phyloP scores from a whole-genome alignment of 805 yeast genomes.

The Metschnikowia corniflorae region DNA sequence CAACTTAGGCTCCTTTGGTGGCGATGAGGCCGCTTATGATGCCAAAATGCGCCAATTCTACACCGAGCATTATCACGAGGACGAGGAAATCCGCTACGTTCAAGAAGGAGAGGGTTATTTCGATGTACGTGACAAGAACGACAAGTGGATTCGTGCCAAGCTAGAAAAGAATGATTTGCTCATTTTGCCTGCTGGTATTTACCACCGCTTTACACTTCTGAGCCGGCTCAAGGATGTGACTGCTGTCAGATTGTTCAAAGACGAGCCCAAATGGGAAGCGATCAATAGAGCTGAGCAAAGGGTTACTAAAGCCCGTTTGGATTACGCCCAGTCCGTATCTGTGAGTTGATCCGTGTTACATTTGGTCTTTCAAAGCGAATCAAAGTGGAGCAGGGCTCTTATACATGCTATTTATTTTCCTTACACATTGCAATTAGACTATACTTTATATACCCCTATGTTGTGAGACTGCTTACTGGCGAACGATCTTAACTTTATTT shows the following conservation, averaged over 20 bases:
- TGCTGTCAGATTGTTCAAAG: slow-evolving; percentile 83
- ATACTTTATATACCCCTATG: no score
- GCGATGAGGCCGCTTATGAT: slow-evolving; percentile 51
- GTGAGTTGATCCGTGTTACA: slow-evolving; percentile 17
- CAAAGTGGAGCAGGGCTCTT: no score
- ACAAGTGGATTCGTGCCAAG: slow-evolving; percentile 73
- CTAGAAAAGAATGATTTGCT: slow-evolving; percentile 63
- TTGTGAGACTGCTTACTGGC: slow-evolving; percentile 22
- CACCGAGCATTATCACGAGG: slow-evolving; percentile 90
- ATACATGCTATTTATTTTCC: no score
- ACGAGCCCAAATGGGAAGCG: slow-evolving; percentile 96
- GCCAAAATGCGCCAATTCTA: slow-evolving; percentile 68
- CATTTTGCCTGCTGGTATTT: slow-evolving; percentile 87
- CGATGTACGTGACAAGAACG: slow-evolving; percentile 67
- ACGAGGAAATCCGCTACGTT: slow-evolving; percentile 91
- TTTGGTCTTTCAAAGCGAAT: background rate
- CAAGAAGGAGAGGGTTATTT: slow-evolving; percentile 89
- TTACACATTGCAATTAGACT: no score
- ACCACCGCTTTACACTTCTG: slow-evolving; percentile 86
- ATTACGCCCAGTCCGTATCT: slow-evolving; percentile 31
- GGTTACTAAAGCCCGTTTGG: slow-evolving; percentile 31
- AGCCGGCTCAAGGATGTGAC: slow-evolving; percentile 53
- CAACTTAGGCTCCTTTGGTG: slow-evolving; percentile 57
- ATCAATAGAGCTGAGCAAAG: slow-evolving; percentile 55
- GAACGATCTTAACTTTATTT: slow-evolving; percentile 41